Evolutionary conservation across 305 asterid species (phyloP), one percentile per base, ranked within the genome.

Genomic region (Stenogyne calaminthoides): DNA sequence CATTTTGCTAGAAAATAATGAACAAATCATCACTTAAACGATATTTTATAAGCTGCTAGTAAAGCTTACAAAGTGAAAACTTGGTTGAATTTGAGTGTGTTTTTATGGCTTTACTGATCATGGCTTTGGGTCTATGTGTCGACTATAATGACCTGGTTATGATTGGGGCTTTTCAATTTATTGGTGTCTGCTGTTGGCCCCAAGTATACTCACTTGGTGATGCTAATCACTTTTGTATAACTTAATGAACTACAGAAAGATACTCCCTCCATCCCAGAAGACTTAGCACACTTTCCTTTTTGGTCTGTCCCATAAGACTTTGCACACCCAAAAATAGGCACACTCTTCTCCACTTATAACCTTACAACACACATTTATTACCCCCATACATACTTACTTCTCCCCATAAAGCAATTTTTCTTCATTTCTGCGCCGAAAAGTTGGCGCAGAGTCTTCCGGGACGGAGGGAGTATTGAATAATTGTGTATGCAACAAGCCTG

Each of bases 241-340:
- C 98, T 98, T 59, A 88, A 86, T 79, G 92, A 88, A 70, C 82
- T 95, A 82, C 98, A 85, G 70, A 95, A 90, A n/a, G n/a, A n/a
- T n/a, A n/a, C n/a, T n/a, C n/a, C n/a, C n/a, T n/a, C n/a, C n/a
- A n/a, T n/a, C n/a, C n/a, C n/a, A n/a, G n/a, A n/a, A n/a, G n/a
- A n/a, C n/a, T n/a, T n/a, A n/a, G n/a, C n/a, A n/a, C n/a, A n/a
- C n/a, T n/a, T n/a, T n/a, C n/a, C n/a, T n/a, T n/a, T n/a, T n/a
- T n/a, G n/a, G n/a, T n/a, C n/a, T n/a, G n/a, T n/a, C n/a, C n/a
- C n/a, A n/a, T n/a, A n/a, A n/a, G n/a, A n/a, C n/a, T n/a, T n/a
- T n/a, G n/a, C n/a, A n/a, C n/a, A n/a, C n/a, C n/a, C n/a, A n/a
- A n/a, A n/a, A n/a, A n/a, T n/a, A n/a, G n/a, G n/a, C n/a, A n/a